phyloP scores from a whole-genome alignment of 164 flowering plant genomes.

The Nymphaea colorata region DNA sequence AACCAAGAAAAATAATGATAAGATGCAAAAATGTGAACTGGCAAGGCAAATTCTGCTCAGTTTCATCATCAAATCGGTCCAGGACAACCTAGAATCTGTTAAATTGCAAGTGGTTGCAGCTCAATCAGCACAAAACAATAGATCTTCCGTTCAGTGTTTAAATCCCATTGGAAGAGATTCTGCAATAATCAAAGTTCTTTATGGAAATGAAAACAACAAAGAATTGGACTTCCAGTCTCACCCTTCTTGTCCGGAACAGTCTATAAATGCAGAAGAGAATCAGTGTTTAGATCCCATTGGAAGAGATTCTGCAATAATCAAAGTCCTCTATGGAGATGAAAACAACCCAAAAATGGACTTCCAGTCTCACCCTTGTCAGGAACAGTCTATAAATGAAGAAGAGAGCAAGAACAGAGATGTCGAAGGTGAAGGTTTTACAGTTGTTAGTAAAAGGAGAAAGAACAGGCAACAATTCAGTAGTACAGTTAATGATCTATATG shows the following conservation, averaged over 20 bases:
- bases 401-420: conserved; percentile 21
- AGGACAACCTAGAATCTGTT: conserved; percentile 27
- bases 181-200: conserved; percentile 44
- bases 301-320: conserved; percentile 54
- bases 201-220: conserved; percentile 26
- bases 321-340: conserved; percentile 32
- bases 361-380: background rate
- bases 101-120: background rate
- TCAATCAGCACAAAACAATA: background rate
- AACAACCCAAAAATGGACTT: conserved; percentile 13
- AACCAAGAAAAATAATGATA: conserved; percentile 22
- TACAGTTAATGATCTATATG: conserved; percentile 38
- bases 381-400: conserved; percentile 14
- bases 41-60: conserved; percentile 79
- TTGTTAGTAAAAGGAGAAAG: conserved; percentile 64
- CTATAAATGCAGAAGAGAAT: conserved; percentile 12
- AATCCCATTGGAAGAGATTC: conserved; percentile 53
- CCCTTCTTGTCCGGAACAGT: conserved; percentile 7
- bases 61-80: conserved; percentile 63
- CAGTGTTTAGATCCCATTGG: conserved; percentile 43
- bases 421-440: conserved; percentile 71
- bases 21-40: conserved; percentile 52
- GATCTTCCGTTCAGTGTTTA: conserved; percentile 17
- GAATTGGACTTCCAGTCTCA: conserved; percentile 5
- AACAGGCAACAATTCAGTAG: conserved; percentile 42